Evolutionary conservation across 352 stramenopile species (phyloP).

Genomic region (Globisporangium alternatum): DNA sequence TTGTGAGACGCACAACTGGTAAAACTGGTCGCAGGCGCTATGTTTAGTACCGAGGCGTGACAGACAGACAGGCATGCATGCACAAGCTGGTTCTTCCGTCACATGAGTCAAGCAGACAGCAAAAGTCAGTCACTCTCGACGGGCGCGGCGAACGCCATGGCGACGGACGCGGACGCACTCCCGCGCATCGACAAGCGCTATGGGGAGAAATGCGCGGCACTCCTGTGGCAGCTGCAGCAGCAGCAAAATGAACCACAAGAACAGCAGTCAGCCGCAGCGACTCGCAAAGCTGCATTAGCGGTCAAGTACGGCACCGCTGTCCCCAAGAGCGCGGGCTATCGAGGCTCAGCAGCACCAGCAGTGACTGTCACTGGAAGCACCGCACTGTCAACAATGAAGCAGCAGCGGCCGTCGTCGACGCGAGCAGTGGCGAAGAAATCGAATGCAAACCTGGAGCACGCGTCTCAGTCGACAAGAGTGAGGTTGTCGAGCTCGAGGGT

Average conservation of each 20-base stretch:
- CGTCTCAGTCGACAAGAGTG: neutral
- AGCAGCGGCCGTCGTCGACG: constrained; percentile 12
- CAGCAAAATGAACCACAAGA: constrained; percentile 3
- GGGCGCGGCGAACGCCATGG: neutral
- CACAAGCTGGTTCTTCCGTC: neutral
- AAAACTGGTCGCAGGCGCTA: neutral
- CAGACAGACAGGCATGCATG: neutral
- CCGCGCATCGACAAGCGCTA: constrained; percentile 16
- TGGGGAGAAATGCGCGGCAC: constrained; percentile 10
- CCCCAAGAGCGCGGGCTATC: constrained; percentile 12
- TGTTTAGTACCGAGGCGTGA: constrained; percentile 1
- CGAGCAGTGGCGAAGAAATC: neutral
- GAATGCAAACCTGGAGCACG: neutral
- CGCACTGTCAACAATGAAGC: neutral
- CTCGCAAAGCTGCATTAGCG: neutral
- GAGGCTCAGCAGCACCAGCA: neutral
- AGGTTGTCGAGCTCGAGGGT: neutral
- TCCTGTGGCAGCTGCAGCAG: constrained; percentile 5
- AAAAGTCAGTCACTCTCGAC: neutral
- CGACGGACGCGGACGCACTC: constrained; percentile 3
- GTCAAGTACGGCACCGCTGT: constrained; percentile 4
- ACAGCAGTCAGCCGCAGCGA: neutral
- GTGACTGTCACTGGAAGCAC: neutral
- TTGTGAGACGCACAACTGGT: constrained; percentile 2
- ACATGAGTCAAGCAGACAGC: neutral